A percentile compares a stretch with the other conserved stretches of the same genome.
Evolutionary conservation across 129 eudicot genomes (phyloP).

Genomic region (Kitagawia praeruptora): DNA sequence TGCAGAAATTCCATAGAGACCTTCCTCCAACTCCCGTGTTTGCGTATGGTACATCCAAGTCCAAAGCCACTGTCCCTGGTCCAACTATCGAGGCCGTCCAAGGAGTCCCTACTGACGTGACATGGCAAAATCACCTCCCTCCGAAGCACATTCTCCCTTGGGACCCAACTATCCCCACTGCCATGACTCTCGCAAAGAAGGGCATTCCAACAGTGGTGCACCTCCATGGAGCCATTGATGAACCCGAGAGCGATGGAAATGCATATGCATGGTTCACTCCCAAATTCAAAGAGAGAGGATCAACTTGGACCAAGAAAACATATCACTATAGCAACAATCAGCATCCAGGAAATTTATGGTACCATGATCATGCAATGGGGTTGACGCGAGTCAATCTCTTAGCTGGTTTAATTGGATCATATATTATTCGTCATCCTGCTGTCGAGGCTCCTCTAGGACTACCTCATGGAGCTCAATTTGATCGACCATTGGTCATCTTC

Average conservation of each 20-base stretch:
- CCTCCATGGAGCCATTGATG: slow-evolving; percentile 84
- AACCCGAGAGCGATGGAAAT: slow-evolving; percentile 80
- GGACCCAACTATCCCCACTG: slow-evolving; percentile 89
- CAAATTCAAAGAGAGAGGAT: slow-evolving; percentile 46
- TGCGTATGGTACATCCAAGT: slow-evolving; percentile 62
- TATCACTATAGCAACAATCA: slow-evolving; percentile 66
- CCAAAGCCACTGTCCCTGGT: slow-evolving; percentile 71
- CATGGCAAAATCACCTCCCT: slow-evolving; percentile 77
- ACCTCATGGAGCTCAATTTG: slow-evolving; percentile 53
- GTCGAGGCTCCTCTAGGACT: slow-evolving; percentile 59
- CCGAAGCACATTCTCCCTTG: slow-evolving; percentile 72
- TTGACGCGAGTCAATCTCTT: slow-evolving; percentile 87
- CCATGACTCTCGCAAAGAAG: slow-evolving; percentile 32
- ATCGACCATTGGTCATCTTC: slow-evolving; percentile 56
- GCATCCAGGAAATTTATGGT: slow-evolving; percentile 79
- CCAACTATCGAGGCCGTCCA: slow-evolving; percentile 87
- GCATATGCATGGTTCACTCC: slow-evolving; percentile 70
- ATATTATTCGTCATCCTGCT: slow-evolving; percentile 46
- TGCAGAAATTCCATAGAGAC: slow-evolving; percentile 85
- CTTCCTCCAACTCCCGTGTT: slow-evolving; percentile 73
- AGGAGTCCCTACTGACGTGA: slow-evolving; percentile 48
- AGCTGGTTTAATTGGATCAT: slow-evolving; percentile 80
- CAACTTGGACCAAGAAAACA: slow-evolving; percentile 53
- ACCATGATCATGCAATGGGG: slow-evolving; percentile 97
- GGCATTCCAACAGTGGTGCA: slow-evolving; percentile 93